Evolutionary conservation across 768 basidiomycete species (phyloP), one percentile per base, ranked within the genome.

Genomic region (Leccinum boreale): DNA sequence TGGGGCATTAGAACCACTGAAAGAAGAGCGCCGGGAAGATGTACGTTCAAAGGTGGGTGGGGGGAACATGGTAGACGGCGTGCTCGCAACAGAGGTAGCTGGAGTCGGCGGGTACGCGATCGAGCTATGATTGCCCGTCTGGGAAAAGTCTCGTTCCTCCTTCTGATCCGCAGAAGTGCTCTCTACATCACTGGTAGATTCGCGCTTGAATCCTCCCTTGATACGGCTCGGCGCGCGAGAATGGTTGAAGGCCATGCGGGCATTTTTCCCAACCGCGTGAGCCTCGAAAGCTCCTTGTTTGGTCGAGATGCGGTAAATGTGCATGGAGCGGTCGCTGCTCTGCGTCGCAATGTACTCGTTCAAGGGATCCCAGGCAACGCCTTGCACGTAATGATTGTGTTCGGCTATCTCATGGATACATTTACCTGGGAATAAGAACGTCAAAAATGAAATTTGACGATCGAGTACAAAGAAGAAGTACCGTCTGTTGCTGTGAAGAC

Each of bases 311-410:
- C 83, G 83, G 74, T 98, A 93, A 63, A 99, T 86, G 70, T 98
- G 94, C 85, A 98, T 96, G 21, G 94, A 90, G 48, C 96, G 83
- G 73, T 99, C 97, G 67, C 89, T 92, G 72, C 92, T 94, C 69
- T 99, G 97, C 0, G 97, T 98, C 4, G 97, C 95, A 59, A 99
- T 92, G 69, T 90, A 98, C 72, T 97, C 93, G 71, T 96, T 94
- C 65, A 97, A 75, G 1, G 97, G 97, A 63, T 99, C 97, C 97
- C 97, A 99, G 0, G 96, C 92, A 28, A 98, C 97, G 9, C 97
- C 97, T 77, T 99, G 97, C 0, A 99, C 97, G 69, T 92, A 98
- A 73, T 98, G 96, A 33, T 82, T 85, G 73, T 99, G 97, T 67
- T 98, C 96, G 1, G 92, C 89, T 59, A 95, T 89, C 71, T 94